Conservation (phyloP, 176 grass and related monocot genomes). For the Triticum monococcum region DNA sequence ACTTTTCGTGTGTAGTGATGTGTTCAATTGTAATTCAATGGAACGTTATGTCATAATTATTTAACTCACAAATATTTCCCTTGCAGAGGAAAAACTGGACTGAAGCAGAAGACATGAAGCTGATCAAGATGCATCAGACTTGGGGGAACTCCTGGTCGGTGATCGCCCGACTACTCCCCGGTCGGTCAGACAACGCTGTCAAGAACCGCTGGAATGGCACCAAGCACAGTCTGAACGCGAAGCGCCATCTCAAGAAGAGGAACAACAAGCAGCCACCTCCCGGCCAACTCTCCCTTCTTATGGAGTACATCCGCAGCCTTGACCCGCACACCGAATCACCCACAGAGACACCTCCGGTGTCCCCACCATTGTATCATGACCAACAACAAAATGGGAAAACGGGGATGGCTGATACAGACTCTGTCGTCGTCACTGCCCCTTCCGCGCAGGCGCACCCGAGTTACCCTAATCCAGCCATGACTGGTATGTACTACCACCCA, state of each 20-base stretch:
- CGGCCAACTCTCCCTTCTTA: neutral
- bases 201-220: conserved; percentile 44
- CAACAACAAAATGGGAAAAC: neutral
- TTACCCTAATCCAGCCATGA: neutral
- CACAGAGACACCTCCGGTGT: neutral
- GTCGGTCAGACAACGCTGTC: conserved; percentile 17
- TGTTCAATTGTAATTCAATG: neutral
- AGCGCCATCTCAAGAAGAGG: neutral
- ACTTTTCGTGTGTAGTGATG: neutral
- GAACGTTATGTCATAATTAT: neutral
- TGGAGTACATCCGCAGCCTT: neutral
- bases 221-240: neutral
- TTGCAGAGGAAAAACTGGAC: conserved; percentile 3
- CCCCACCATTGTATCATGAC: neutral
- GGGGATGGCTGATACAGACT: neutral
- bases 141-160: neutral
- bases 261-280: neutral
- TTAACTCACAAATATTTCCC: neutral
- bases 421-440: neutral
- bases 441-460: neutral
- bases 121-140: neutral
- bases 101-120: neutral
- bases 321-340: neutral
- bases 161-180: neutral
- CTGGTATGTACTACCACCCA: neutral